Conservation (phyloP, 2,329 filamentous ascomycete species). For the Neophaeococcomyces aloes region DNA sequence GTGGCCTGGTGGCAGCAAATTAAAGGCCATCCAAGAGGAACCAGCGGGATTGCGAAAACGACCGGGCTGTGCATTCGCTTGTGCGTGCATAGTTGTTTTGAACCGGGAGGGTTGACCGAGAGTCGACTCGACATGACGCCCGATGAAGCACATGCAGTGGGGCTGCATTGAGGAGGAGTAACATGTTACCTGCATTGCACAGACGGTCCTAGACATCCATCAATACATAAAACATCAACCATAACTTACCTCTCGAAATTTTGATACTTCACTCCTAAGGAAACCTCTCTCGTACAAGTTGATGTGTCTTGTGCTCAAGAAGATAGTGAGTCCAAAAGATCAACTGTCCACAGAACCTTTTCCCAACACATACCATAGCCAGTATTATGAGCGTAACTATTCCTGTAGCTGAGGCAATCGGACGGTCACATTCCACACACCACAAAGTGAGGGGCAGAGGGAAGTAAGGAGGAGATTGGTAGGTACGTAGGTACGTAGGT, state of each 20-base stretch:
- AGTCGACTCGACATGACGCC: background rate
- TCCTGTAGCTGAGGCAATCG: no score
- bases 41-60: background rate
- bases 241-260: background rate
- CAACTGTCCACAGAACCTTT: no score
- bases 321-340: no score
- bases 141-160: background rate
- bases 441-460: no score
- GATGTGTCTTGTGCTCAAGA: no score
- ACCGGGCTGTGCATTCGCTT: background rate
- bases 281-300: no score
- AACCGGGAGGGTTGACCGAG: background rate
- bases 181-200: background rate
- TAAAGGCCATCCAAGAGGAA: no score
- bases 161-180: background rate
- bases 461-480: no score
- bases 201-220: conserved; percentile 4
- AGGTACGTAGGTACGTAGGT: no score
- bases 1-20: conserved; percentile 3
- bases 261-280: background rate
- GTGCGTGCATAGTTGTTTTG: background rate
- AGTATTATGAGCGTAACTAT: no score
- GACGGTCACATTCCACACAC: no score
- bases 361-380: no score
- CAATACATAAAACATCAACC: conserved; percentile 6